Percentiles rank a stretch among this genome's conserved stretches.
These are phyloP conservation scores for Rhodotorula sp. DNA, from an alignment of 1,284 basidiomycete species.

Conservation along the genomic window DNA sequence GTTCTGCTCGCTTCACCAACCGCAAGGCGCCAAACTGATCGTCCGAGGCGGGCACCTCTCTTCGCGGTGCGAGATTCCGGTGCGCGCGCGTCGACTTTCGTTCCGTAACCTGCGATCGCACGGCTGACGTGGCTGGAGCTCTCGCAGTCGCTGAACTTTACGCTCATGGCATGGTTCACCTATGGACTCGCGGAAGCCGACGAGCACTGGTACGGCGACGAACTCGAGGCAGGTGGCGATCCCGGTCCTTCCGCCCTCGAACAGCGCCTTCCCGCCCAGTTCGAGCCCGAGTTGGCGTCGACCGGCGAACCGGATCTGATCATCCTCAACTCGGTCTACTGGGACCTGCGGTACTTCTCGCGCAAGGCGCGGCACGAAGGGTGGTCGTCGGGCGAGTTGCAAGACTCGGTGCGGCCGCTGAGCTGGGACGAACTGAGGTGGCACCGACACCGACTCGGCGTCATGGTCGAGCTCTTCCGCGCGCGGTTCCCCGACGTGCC, in stretches of 20 bases:
- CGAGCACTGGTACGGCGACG: slow-evolving; percentile 3
- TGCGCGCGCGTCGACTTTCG: background rate
- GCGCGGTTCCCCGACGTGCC: background rate
- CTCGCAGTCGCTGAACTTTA: background rate
- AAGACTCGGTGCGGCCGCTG: background rate
- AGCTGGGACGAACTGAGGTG: background rate
- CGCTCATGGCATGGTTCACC: slow-evolving; percentile 1
- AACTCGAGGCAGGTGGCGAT: background rate
- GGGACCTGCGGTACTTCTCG: slow-evolving; percentile 7
- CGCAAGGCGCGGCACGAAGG: slow-evolving; percentile 1
- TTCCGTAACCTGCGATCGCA: background rate
- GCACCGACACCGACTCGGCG: background rate
- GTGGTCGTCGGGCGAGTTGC: background rate
- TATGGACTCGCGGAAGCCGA: background rate
- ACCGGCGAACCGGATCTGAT: slow-evolving; percentile 1
- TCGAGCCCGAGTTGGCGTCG: background rate
- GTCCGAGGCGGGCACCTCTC: background rate
- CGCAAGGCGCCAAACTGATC: background rate
- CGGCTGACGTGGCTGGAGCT: background rate
- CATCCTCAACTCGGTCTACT: slow-evolving; percentile 10
- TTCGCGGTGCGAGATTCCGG: background rate
- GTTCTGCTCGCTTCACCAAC: background rate
- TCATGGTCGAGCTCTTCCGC: background rate
- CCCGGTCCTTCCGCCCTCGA: background rate
- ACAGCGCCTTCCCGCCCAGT: background rate